These are phyloP conservation scores for Gentiana straminea DNA, from an alignment of 257 asterid genomes.

Conservation along the genomic window DNA sequence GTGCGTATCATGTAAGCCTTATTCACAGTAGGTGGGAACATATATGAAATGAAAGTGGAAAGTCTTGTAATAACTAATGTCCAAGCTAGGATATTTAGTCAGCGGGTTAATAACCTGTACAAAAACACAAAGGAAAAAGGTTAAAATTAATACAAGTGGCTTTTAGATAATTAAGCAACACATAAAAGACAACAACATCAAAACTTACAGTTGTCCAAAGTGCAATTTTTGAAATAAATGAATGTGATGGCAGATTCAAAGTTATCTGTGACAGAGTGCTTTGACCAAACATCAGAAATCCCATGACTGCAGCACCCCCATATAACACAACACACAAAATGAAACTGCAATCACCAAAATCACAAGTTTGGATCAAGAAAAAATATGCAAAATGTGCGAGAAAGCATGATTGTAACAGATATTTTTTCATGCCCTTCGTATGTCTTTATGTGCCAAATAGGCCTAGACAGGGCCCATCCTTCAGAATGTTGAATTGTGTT, in stretches of 20 bases:
- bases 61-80: too few species aligned
- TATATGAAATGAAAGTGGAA: too few species aligned
- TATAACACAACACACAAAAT: conserved; percentile 42
- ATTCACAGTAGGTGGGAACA: too few species aligned
- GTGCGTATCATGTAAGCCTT: too few species aligned
- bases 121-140: conserved; percentile 13
- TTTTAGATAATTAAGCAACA: not conserved
- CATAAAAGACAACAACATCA: not conserved
- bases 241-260: conserved; percentile 48
- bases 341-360: conserved; percentile 38
- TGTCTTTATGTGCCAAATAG: too few species aligned
- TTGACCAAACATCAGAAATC: conserved; percentile 76
- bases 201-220: conserved; percentile 69
- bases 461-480: too few species aligned
- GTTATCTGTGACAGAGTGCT: conserved; percentile 63
- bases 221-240: conserved; percentile 52
- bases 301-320: conserved; percentile 61
- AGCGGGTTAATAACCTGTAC: conserved; percentile 75
- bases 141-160: conserved; percentile 1
- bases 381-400: not conserved
- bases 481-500: too few species aligned
- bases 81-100: conserved; percentile 61
- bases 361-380: not conserved
- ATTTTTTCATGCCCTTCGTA: too few species aligned
- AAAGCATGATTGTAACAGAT: too few species aligned